A percentile compares a stretch with the other conserved stretches of the same genome.
Evolutionary conservation across 768 basidiomycete genomes (phyloP).

Genomic region (Tulasnella sp.): DNA sequence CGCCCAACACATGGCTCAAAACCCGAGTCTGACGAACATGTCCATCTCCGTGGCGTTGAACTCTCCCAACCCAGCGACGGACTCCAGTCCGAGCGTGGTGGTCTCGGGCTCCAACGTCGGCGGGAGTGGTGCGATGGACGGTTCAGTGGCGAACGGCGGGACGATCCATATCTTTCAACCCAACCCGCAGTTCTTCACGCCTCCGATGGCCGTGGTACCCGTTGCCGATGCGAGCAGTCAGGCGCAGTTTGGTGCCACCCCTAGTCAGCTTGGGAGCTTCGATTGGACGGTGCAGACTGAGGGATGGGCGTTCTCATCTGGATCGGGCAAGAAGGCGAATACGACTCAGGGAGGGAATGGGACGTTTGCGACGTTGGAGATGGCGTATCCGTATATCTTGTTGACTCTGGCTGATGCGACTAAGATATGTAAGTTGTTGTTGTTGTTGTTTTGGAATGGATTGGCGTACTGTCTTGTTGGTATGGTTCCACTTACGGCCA

Average conservation of each 20-base stretch:
- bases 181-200: conserved; percentile 1
- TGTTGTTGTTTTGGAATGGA: not conserved
- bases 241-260: not conserved
- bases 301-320: conserved; percentile 4
- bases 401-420: conserved; percentile 2
- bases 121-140: not conserved
- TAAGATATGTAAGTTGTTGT: not conserved
- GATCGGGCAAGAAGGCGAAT: not conserved
- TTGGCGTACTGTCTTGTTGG: no score
- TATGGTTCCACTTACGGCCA: no score
- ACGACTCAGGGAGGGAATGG: conserved; percentile 1
- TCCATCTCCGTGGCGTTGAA: conserved; percentile 4
- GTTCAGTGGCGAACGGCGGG: conserved; percentile 5
- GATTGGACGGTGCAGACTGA: conserved; percentile 13
- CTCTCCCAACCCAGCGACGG: not conserved
- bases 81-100: not conserved
- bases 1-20: not conserved
- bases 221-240: not conserved
- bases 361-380: conserved; percentile 3
- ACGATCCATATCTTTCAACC: conserved; percentile 4
- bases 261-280: not conserved
- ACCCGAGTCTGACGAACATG: not conserved
- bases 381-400: conserved; percentile 14
- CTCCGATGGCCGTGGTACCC: not conserved
- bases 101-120: no score